Base-by-base conservation (phyloP, 768 basidiomycete species). In the Phlebiopsis gigantea region DNA sequence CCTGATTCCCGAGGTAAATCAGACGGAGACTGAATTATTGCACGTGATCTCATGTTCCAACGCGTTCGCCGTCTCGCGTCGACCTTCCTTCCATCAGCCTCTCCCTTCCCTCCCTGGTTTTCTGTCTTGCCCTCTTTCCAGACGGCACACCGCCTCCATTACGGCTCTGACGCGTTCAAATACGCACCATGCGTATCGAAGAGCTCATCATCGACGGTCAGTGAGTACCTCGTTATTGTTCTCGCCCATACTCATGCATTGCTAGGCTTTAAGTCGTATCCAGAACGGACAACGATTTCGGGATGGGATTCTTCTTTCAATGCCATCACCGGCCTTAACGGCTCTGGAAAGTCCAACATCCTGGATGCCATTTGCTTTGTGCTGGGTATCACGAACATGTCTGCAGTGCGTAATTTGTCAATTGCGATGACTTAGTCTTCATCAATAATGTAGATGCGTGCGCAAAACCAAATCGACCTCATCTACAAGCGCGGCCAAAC, bases 401-500 rank as follows among this genome's bases (percentile, higher is more conserved):
- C 88, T n/a, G 85, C 87, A 60, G 95, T 91, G 60, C 54, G 82
- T 61, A 0, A 5, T 4, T 4, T n/a, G 4, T 29, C 9, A 5
- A 30, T 5, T 21, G 1, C 10, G 47, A 8, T 14, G 15, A 6
- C 22, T 28, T 46, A 0, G 22, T 30, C 1, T 30, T 30, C 12
- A 51, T 10, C 2, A 15, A 5, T 25, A 10, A 9, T 47, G 22
- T 62, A 94, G 93, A 93, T 97, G 83, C 90, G 94, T 50, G 94
- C 92, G 15, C 80, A 88, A 61, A 98, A 98, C 73, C 90, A 97
- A 67, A 90, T 93, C 70, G 97, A 99, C 69, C 84, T 99, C 64
- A 98, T 99, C 55, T 99, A 99, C 81, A 99, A 99, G 72, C 89
- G 97, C 34, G 97, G 97, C 0, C 95, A 98, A 71, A 95, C 97